A percentile compares a stretch with the other conserved stretches of the same genome.
Evolutionary conservation across 495 filamentous ascomycete species (phyloP).

Genomic region (Aspergillus biplanus): DNA sequence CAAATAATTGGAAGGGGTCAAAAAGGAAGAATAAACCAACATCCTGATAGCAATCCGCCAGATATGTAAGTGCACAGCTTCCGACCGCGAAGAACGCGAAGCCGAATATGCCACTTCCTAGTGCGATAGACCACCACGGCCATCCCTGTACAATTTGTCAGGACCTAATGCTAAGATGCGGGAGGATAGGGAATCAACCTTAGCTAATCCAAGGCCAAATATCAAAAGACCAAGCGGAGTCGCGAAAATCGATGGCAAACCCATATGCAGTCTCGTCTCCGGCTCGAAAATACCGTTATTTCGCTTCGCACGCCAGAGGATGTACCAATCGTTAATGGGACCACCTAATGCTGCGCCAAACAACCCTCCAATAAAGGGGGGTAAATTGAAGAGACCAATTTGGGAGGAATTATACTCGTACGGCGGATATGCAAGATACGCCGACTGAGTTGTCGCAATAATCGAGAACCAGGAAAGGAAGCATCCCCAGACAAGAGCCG

Average conservation of each 20-base stretch:
- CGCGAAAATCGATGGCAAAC: slow-evolving; percentile 20
- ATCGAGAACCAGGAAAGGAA: slow-evolving; percentile 34
- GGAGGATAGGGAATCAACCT: too few relatives aligned
- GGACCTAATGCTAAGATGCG: too few relatives aligned
- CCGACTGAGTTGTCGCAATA: slow-evolving; percentile 31
- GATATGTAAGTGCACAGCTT: slow-evolving; percentile 26
- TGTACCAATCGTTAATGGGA: slow-evolving; percentile 36
- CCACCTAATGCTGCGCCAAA: slow-evolving; percentile 34
- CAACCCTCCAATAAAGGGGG: slow-evolving; percentile 34
- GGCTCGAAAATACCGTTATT: slow-evolving; percentile 37
- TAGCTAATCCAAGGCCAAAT: slow-evolving; percentile 32
- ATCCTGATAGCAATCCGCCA: slow-evolving; percentile 34
- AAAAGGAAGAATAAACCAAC: too few relatives aligned
- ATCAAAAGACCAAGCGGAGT: slow-evolving; percentile 25
- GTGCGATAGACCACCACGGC: slow-evolving; percentile 33
- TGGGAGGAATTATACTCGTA: slow-evolving; percentile 38
- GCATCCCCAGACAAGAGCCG: slow-evolving; percentile 32
- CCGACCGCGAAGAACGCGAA: slow-evolving; percentile 30
- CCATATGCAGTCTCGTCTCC: slow-evolving; percentile 31
- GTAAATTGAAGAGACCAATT: slow-evolving; percentile 40
- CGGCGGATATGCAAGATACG: slow-evolving; percentile 30
- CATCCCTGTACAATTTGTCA: slow-evolving; percentile 29
- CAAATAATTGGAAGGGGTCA: too few relatives aligned
- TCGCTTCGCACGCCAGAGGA: slow-evolving; percentile 30
- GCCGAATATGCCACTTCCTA: slow-evolving; percentile 32